Base-by-base conservation (phyloP, 2,329 filamentous ascomycete species). In the Golovinomyces cichoracearum region DNA sequence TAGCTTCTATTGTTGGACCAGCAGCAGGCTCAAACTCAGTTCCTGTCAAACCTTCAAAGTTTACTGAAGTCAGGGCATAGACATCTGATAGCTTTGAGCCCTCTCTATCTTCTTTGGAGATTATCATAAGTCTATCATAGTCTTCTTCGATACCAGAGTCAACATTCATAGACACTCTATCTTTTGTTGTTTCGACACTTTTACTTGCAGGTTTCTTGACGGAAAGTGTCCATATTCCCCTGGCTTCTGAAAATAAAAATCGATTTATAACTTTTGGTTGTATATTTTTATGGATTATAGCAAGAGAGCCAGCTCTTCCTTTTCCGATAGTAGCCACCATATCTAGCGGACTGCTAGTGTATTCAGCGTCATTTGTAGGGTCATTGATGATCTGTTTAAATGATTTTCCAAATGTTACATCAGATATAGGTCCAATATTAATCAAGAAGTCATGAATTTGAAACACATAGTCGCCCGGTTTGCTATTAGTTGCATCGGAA, bases 21-120 rank as follows among this genome's bases (percentile, higher is more conserved):
- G 86, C 83, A 42, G 83, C 83, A 3, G 81, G 77, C 52, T 98
- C 92, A 60, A 95, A 94, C 58, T 98, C 90, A 0, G 85, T 84
- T 35, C 80, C 83, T 31, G 75, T 74, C 6, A 88, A 70, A 35
- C 80, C 75, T 60, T 85, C 78, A 50, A 92, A 76, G 2, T 76
- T 76, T 26, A 76, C 75, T 1, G 73, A 74, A n/a, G 78, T 81
- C 35, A 88, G 67, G 37, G 74, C 72, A 57, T 86, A 86, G 2
- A 92, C 78, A 49, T 83, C 76, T 0, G 83, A 88, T 40, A 76
- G 78, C 62, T 88, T 83, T 50, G 75, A 78, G 0, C 76, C 79
- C 50, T 78, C 74, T 7, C 74, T 68, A 3, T 55, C 50, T 2
- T 62, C 61, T 63, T 84, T 84, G 45, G 82, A 81, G 22, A 88